A percentile compares a stretch with the other conserved stretches of the same genome.
Evolutionary conservation across 2,329 filamentous ascomycete species (phyloP).

Genomic region (Pyricularia sp.): DNA sequence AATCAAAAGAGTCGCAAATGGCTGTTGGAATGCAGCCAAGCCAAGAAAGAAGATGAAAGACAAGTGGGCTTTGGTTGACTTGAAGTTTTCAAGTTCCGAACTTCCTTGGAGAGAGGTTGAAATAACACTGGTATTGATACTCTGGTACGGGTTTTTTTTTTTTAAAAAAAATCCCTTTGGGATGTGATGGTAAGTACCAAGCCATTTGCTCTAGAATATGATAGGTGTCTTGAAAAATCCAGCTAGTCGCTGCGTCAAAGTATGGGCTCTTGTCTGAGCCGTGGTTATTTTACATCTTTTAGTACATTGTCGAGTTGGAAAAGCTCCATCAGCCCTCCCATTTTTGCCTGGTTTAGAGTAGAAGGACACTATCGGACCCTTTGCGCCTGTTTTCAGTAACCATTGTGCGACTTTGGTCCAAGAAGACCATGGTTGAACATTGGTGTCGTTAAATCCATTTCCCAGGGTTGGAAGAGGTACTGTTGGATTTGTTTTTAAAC

Average conservation of each 20-base stretch:
- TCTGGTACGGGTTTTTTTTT: neutral
- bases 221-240: neutral
- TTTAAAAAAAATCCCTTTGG: neutral
- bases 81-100: neutral
- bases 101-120: neutral
- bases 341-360: too few relatives aligned
- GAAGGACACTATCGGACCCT: too few relatives aligned
- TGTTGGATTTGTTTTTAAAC: neutral
- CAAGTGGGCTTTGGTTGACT: neutral
- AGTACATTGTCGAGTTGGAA: too few relatives aligned
- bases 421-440: neutral
- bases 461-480: neutral
- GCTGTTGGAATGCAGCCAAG: neutral
- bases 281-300: too few relatives aligned
- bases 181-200: neutral
- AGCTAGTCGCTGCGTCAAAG: too few relatives aligned
- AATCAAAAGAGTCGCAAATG: neutral
- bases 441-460: neutral
- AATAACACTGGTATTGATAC: neutral
- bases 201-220: neutral
- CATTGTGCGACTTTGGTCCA: too few relatives aligned
- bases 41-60: too few relatives aligned
- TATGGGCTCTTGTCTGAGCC: too few relatives aligned
- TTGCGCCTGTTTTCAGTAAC: too few relatives aligned
- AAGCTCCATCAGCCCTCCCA: too few relatives aligned